A percentile compares a stretch with the other conserved stretches of the same genome.
Evolutionary conservation across 2,329 filamentous ascomycete genomes (phyloP).

Genomic region (Pseudogymnoascus destructans): DNA sequence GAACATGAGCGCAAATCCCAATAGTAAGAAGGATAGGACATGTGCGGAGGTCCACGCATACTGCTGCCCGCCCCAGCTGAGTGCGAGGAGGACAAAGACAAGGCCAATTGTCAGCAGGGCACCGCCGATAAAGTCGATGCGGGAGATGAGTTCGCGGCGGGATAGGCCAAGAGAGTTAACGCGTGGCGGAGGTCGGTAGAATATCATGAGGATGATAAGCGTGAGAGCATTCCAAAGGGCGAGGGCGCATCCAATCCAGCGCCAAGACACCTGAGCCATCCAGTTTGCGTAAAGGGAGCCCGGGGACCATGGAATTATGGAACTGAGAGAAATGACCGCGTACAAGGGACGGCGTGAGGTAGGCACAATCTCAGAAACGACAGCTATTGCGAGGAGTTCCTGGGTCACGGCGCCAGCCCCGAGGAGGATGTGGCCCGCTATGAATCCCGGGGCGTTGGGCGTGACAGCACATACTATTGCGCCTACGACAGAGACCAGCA

Average conservation of each 20-base stretch:
- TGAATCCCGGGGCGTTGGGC: conserved; percentile 13
- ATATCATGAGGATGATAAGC: conserved; percentile 30
- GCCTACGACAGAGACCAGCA: conserved; percentile 13
- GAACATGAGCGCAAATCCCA: conserved; percentile 15
- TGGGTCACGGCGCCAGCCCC: conserved; percentile 11
- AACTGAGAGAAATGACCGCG: conserved; percentile 4
- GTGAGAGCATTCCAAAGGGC: conserved; percentile 32
- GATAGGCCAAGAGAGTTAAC: conserved; percentile 29
- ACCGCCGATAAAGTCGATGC: conserved; percentile 38
- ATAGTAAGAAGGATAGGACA: conserved; percentile 12
- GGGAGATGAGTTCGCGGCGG: conserved; percentile 29
- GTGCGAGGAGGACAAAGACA: conserved; percentile 34
- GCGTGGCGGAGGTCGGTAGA: conserved; percentile 34
- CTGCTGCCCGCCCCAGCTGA: conserved; percentile 34
- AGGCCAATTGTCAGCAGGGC: conserved; percentile 35
- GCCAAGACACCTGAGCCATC: conserved; percentile 30
- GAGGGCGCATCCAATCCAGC: conserved; percentile 32
- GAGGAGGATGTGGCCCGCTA: conserved; percentile 10
- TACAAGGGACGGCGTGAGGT: conserved; percentile 9
- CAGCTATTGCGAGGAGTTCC: conserved; percentile 10
- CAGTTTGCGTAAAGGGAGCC: conserved; percentile 11
- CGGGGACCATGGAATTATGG: conserved; percentile 9
- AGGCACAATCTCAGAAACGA: conserved; percentile 11
- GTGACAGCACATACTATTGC: conserved; percentile 15
- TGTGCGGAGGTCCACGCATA: conserved; percentile 31